A percentile compares a stretch with the other conserved stretches of the same genome.
These are phyloP conservation scores for Paramecium sonneborni DNA, from an alignment of 73 alveolate genomes.

Conservation along the genomic window DNA sequence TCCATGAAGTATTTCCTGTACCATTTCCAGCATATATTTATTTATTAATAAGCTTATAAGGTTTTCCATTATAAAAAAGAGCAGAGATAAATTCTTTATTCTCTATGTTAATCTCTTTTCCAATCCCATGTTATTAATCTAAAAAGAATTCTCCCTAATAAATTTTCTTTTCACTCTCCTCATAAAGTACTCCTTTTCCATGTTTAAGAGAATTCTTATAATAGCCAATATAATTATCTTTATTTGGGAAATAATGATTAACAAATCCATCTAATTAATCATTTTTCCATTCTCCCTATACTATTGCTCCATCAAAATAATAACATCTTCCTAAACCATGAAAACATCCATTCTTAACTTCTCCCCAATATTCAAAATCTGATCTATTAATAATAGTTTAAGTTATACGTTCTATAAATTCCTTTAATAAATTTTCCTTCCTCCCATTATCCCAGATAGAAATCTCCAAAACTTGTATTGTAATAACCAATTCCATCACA, in stretches of 20 bases:
- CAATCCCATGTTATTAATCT: not conserved
- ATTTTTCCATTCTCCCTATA: not conserved
- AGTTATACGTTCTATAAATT: not conserved
- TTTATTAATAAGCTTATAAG: not conserved
- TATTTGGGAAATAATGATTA: not conserved
- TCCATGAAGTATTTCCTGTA: not conserved
- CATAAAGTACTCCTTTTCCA: not conserved
- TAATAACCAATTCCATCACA: not conserved
- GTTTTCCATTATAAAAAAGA: not conserved
- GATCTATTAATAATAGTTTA: not conserved
- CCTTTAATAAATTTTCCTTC: not conserved
- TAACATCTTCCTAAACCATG: constrained; percentile 28
- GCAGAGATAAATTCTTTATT: not conserved
- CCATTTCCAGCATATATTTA: not conserved
- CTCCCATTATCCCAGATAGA: not conserved
- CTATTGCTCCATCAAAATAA: constrained; percentile 25
- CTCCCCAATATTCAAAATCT: not conserved
- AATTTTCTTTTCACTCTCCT: not conserved
- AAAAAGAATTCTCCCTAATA: not conserved
- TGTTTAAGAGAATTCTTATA: not conserved
- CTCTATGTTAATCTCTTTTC: not conserved
- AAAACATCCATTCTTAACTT: not conserved
- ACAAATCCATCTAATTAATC: constrained; percentile 71
- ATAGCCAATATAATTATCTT: not conserved
- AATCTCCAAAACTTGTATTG: not conserved